These are phyloP conservation scores for Mortierella alpina DNA, from an alignment of 192 early-diverging fungal genomes.

Conservation along the genomic window DNA sequence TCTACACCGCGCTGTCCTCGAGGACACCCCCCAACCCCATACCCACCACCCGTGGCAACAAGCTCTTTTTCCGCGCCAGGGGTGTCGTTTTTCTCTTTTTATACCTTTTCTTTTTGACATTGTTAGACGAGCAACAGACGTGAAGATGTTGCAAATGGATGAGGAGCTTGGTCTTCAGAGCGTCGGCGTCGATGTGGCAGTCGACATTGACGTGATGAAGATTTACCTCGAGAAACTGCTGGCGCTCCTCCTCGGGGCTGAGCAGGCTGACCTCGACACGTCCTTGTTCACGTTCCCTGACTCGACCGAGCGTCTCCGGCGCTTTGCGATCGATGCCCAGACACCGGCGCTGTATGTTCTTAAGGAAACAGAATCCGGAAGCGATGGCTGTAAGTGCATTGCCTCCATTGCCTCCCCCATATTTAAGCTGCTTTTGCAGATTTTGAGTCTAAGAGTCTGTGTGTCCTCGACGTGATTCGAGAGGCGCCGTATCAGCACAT, in stretches of 20 bases:
- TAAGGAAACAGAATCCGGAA: constrained; percentile 74
- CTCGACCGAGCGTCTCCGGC: constrained; percentile 74
- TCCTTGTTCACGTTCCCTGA: constrained; percentile 75
- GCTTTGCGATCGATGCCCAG: constrained; percentile 82
- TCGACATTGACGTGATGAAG: constrained; percentile 46
- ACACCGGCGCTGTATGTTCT: constrained; percentile 80
- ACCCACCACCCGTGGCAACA: too few relatives aligned
- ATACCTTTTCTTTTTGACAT: neutral
- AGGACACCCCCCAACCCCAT: too few relatives aligned
- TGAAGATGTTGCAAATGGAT: constrained; percentile 42
- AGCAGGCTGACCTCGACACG: constrained; percentile 66
- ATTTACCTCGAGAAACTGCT: constrained; percentile 77
- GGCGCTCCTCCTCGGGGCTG: constrained; percentile 77
- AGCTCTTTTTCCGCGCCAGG: neutral
- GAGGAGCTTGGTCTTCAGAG: constrained; percentile 41
- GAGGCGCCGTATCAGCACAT: too few relatives aligned
- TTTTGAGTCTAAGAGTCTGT: neutral
- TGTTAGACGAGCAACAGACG: neutral
- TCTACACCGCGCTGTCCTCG: too few relatives aligned
- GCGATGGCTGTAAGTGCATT: constrained; percentile 52
- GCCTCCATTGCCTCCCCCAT: neutral
- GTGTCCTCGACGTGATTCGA: neutral
- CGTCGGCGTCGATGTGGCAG: constrained; percentile 35
- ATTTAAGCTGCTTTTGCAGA: neutral
- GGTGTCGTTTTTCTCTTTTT: neutral